Conservation (phyloP, 2,329 filamentous ascomycete species). For the Paramyrothecium roridum region DNA sequence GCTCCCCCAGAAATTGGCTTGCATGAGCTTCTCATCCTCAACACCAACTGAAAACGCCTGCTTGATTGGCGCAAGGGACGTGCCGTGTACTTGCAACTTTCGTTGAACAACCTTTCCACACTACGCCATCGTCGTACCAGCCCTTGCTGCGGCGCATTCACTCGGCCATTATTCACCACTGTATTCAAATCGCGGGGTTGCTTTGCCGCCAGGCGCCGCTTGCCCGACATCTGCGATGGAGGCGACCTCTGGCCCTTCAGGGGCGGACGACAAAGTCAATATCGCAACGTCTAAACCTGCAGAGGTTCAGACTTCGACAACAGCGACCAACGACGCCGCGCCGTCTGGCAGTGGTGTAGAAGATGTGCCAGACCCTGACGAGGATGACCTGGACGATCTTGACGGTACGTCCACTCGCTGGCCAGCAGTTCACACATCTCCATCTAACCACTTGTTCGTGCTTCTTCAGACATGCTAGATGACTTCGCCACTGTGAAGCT, state of each 20-base stretch:
- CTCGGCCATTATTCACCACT: background rate
- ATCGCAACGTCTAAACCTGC: slow-evolving; percentile 1
- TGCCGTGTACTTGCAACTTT: no score
- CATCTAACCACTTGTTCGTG: background rate
- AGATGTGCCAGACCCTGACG: slow-evolving; percentile 81
- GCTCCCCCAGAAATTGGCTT: background rate
- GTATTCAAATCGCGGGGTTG: background rate
- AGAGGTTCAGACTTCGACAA: background rate
- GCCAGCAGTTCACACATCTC: no score
- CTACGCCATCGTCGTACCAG: no score
- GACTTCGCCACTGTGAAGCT: slow-evolving; percentile 73
- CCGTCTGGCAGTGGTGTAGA: slow-evolving; percentile 28
- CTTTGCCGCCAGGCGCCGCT: background rate
- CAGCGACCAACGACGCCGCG: background rate
- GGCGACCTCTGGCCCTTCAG: background rate
- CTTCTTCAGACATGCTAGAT: slow-evolving; percentile 76
- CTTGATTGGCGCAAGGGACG: no score
- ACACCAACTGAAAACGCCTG: background rate
- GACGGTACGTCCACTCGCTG: slow-evolving; percentile 60
- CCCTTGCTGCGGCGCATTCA: background rate
- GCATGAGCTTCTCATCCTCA: background rate
- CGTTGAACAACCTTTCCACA: no score
- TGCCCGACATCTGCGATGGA: background rate
- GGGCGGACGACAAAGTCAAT: background rate
- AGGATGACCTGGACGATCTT: slow-evolving; percentile 87